Evolutionary conservation across 768 basidiomycete species (phyloP).

Genomic region (Pleurotus citrinopileatus): DNA sequence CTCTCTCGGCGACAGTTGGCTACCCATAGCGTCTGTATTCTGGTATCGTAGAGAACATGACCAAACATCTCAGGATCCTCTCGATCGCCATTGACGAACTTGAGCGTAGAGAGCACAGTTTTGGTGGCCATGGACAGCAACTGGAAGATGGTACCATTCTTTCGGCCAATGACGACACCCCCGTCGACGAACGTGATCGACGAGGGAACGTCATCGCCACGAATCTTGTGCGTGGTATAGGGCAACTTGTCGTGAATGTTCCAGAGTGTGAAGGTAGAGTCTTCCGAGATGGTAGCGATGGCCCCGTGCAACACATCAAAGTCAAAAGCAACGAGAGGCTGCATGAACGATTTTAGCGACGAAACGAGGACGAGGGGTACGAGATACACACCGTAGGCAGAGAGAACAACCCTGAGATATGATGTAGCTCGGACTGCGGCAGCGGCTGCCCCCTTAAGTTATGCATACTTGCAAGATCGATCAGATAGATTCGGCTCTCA

Average conservation of each 20-base stretch:
- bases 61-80: slow-evolving; percentile 89
- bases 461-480: slow-evolving; percentile 52
- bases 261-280: slow-evolving; percentile 81
- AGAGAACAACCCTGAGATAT: slow-evolving; percentile 65
- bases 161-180: slow-evolving; percentile 82
- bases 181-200: slow-evolving; percentile 84
- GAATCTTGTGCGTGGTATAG: slow-evolving; percentile 73
- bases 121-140: slow-evolving; percentile 74
- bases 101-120: slow-evolving; percentile 72
- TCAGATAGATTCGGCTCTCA: slow-evolving; percentile 68
- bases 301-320: slow-evolving; percentile 78
- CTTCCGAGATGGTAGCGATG: slow-evolving; percentile 78
- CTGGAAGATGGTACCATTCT: slow-evolving; percentile 83
- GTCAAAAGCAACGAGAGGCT: slow-evolving; percentile 83
- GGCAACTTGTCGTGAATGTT: slow-evolving; percentile 74
- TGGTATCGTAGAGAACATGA: slow-evolving; percentile 79
- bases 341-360: slow-evolving; percentile 8
- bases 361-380: neutral
- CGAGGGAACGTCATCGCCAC: slow-evolving; percentile 78
- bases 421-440: slow-evolving; percentile 64
- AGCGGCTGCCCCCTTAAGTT: slow-evolving; percentile 64
- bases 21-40: slow-evolving; percentile 85
- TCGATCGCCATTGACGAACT: slow-evolving; percentile 64
- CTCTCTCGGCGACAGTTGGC: slow-evolving; percentile 85
- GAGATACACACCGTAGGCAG: slow-evolving; percentile 60